These are phyloP conservation scores for Calonectria hongkongensis DNA, from an alignment of 2,329 filamentous ascomycete species.

Conservation along the genomic window DNA sequence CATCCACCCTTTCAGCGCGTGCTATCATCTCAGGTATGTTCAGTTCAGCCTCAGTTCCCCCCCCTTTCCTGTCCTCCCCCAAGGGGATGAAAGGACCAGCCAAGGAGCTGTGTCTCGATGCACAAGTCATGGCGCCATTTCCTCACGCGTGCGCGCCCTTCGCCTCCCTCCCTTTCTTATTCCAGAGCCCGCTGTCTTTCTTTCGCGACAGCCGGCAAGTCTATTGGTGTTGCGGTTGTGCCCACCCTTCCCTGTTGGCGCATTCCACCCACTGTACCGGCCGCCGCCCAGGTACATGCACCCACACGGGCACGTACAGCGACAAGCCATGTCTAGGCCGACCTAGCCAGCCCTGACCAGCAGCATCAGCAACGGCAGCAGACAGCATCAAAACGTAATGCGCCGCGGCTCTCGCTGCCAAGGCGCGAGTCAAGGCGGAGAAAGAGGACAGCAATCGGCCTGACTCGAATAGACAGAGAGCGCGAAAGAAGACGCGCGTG, in stretches of 20 bases:
- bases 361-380: constrained; percentile 21
- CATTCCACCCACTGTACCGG: constrained; percentile 31
- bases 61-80: constrained; percentile 39
- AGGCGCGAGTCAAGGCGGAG: constrained; percentile 30
- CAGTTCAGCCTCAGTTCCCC: constrained; percentile 48
- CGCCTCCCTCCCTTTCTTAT: constrained; percentile 34
- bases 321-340: constrained; percentile 16
- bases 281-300: constrained; percentile 20
- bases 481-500: constrained; percentile 24
- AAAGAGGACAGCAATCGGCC: constrained; percentile 27
- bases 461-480: constrained; percentile 33
- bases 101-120: constrained; percentile 38
- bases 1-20: constrained; percentile 33
- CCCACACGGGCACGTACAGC: constrained; percentile 23
- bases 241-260: constrained; percentile 31
- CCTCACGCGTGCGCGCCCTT: constrained; percentile 16
- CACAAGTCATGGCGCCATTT: constrained; percentile 35
- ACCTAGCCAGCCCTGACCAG: constrained; percentile 24
- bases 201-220: constrained; percentile 37
- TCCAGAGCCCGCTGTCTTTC: constrained; percentile 31
- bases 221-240: constrained; percentile 33
- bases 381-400: constrained; percentile 14
- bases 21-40: constrained; percentile 51
- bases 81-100: constrained; percentile 36
- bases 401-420: constrained; percentile 33